Conservation (phyloP, 345 rosid genomes). For the Camelina sativa region DNA sequence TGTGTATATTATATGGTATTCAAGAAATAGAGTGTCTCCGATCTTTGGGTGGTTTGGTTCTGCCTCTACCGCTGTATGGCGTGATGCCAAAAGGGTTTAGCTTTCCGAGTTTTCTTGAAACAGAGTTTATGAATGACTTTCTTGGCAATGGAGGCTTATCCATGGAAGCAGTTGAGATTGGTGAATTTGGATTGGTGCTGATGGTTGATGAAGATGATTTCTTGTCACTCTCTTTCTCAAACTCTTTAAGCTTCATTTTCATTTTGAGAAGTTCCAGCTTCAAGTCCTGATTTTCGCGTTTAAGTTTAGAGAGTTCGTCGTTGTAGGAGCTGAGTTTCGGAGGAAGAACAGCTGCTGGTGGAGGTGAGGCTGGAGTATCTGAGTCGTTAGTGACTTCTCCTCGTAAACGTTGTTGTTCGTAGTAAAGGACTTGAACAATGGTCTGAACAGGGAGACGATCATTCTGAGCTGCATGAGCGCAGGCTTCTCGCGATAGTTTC, state of each 20-base stretch:
- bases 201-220: slow-evolving; percentile 20
- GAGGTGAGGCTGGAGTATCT: slow-evolving; percentile 26
- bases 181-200: slow-evolving; percentile 33
- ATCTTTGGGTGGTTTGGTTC: slow-evolving; percentile 70
- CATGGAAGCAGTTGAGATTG: slow-evolving; percentile 47
- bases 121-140: slow-evolving; percentile 76
- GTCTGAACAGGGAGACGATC: slow-evolving; percentile 91
- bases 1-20: slow-evolving; percentile 25
- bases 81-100: slow-evolving; percentile 71
- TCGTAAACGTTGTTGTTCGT: slow-evolving; percentile 86
- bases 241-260: slow-evolving; percentile 87
- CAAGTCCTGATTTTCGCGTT: slow-evolving; percentile 81
- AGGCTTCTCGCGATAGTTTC: slow-evolving; percentile 88
- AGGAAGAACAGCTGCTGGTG: slow-evolving; percentile 46
- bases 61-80: slow-evolving; percentile 52
- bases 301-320: slow-evolving; percentile 66
- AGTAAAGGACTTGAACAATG: slow-evolving; percentile 90
- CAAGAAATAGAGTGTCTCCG: slow-evolving; percentile 89
- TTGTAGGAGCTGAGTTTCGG: slow-evolving; percentile 46
- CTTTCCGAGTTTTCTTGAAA: slow-evolving; percentile 78
- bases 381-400: slow-evolving; percentile 68
- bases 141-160: slow-evolving; percentile 83
- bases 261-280: slow-evolving; percentile 74
- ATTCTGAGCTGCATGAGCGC: slow-evolving; percentile 95
- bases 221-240: slow-evolving; percentile 60